A percentile compares a stretch with the other conserved stretches of the same genome.
Conservation (phyloP, 164 flowering plant species). For the Liquidambar formosana region DNA sequence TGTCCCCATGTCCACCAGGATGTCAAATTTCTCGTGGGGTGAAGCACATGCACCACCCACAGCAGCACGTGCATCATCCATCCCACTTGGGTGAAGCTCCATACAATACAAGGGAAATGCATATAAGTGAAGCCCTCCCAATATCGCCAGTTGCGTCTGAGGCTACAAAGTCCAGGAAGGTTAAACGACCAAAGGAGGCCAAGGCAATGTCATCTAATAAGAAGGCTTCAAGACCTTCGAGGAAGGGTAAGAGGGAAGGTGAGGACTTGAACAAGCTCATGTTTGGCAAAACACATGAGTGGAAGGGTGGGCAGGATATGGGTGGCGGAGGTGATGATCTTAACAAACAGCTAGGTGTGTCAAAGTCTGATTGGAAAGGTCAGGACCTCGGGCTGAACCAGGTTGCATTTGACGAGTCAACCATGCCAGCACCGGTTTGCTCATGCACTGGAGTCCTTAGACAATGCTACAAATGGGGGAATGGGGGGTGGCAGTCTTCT, state of each 20-base stretch:
- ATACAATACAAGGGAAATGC: constrained; percentile 47
- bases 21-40: constrained; percentile 56
- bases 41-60: constrained; percentile 57
- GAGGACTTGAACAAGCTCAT: constrained; percentile 58
- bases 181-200: constrained; percentile 55
- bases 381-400: constrained; percentile 75
- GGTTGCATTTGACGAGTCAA: constrained; percentile 66
- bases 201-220: constrained; percentile 37
- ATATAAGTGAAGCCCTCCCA: constrained; percentile 44
- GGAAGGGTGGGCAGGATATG: constrained; percentile 44
- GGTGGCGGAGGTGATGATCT: constrained; percentile 36
- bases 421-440: constrained; percentile 73
- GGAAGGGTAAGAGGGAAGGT: constrained; percentile 46
- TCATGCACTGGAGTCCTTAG: constrained; percentile 66
- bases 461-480: constrained; percentile 87
- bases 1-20: constrained; percentile 52
- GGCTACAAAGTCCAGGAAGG: constrained; percentile 38
- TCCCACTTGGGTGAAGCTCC: constrained; percentile 42
- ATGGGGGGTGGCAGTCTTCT: constrained; percentile 84
- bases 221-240: constrained; percentile 40
- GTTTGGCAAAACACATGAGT: constrained; percentile 44
- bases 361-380: constrained; percentile 73
- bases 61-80: constrained; percentile 47
- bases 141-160: constrained; percentile 41
- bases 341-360: constrained; percentile 33